Conservation (phyloP, 2,329 filamentous ascomycete species). For the Microascus cirrosus region DNA sequence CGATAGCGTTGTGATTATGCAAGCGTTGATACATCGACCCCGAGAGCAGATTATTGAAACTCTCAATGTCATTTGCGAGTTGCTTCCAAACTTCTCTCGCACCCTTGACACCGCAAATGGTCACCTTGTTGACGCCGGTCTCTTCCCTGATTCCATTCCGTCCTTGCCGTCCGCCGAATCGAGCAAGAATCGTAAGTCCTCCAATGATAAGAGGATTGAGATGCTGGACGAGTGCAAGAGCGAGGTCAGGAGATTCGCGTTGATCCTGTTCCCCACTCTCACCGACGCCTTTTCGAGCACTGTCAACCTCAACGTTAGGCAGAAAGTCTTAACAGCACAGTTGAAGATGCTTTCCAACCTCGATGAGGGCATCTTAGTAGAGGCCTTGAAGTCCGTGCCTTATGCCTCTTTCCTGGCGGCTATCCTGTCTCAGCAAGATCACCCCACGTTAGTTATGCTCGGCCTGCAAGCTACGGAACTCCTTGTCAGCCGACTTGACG, state of each 20-base stretch:
- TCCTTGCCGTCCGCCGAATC: not conserved
- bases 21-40: constrained; percentile 89
- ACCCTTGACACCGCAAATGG: constrained; percentile 27
- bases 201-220: constrained; percentile 72
- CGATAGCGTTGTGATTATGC: constrained; percentile 97
- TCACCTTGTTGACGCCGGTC: constrained; percentile 2
- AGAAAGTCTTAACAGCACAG: constrained; percentile 92
- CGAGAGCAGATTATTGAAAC: constrained; percentile 96
- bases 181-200: not conserved
- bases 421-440: constrained; percentile 91
- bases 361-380: constrained; percentile 73
- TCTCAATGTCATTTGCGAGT: constrained; percentile 91
- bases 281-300: constrained; percentile 97
- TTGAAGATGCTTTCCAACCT: constrained; percentile 96
- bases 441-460: constrained; percentile 73
- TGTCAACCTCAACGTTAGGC: constrained; percentile 85
- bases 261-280: constrained; percentile 86
- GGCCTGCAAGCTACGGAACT: constrained; percentile 85
- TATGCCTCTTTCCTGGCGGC: constrained; percentile 94
- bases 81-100: constrained; percentile 65
- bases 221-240: constrained; percentile 72
- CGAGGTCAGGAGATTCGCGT: constrained; percentile 81
- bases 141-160: not conserved
- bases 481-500: constrained; percentile 69
- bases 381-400: constrained; percentile 76